These are phyloP conservation scores for Polychaeton citri DNA, from an alignment of 2,329 filamentous ascomycete genomes.

Conservation along the genomic window DNA sequence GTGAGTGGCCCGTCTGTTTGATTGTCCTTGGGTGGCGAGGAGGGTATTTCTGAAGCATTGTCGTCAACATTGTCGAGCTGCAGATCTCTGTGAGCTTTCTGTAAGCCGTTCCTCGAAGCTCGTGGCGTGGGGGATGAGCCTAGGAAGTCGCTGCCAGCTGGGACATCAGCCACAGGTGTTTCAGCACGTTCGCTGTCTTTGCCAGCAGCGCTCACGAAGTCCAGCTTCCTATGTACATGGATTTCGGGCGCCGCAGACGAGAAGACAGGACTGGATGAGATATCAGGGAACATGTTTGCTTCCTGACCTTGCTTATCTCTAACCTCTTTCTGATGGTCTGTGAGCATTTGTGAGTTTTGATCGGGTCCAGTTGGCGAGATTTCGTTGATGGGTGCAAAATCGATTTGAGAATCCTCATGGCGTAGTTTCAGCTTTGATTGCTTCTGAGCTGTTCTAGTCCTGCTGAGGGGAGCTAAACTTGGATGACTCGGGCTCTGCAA, in stretches of 20 bases:
- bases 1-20: no score
- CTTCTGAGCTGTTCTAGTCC: background rate
- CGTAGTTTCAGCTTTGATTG: constrained; percentile 42
- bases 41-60: constrained; percentile 1
- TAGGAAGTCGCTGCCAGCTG: constrained; percentile 28
- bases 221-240: constrained; percentile 12
- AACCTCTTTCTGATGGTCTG: constrained; percentile 67
- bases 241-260: constrained; percentile 13
- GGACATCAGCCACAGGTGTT: constrained; percentile 29
- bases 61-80: constrained; percentile 1
- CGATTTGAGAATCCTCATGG: constrained; percentile 72
- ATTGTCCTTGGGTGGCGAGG: constrained; percentile 3
- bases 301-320: constrained; percentile 55
- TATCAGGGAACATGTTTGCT: constrained; percentile 53
- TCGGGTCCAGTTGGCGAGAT: constrained; percentile 34
- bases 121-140: constrained; percentile 41
- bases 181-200: constrained; percentile 10
- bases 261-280: constrained; percentile 42
- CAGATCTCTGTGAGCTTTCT: background rate
- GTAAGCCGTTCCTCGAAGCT: constrained; percentile 14
- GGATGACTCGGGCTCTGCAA: background rate
- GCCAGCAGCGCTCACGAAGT: constrained; percentile 10
- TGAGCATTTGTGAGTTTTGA: constrained; percentile 59
- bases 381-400: constrained; percentile 58
- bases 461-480: background rate